phyloP scores from a whole-genome alignment of 73 alveolate species.

The Paramecium tetraurelia region DNA sequence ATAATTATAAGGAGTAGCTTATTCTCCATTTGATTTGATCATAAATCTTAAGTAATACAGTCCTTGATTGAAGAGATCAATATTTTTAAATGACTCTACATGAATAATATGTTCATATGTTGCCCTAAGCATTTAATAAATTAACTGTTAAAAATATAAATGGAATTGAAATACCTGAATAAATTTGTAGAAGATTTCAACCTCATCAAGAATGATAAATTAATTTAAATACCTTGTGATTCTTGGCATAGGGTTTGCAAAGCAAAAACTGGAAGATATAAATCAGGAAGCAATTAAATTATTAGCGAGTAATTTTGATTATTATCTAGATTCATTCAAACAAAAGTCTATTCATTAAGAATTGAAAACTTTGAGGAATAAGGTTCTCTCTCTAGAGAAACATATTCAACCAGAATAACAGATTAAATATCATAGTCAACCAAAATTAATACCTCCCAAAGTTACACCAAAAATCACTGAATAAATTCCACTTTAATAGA shows the following conservation, averaged over 20 bases:
- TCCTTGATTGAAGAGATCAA: slow-evolving; percentile 66
- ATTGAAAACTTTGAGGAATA: not conserved
- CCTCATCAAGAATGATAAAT: not conserved
- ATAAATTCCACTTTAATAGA: not conserved
- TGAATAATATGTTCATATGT: slow-evolving; percentile 50
- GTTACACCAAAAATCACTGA: slow-evolving; percentile 49
- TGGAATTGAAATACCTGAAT: not conserved
- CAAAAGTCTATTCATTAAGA: not conserved
- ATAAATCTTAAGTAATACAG: slow-evolving; percentile 51
- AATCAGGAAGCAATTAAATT: not conserved
- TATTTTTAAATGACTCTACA: slow-evolving; percentile 59
- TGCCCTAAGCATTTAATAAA: slow-evolving; percentile 14
- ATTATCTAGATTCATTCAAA: not conserved
- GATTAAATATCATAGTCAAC: slow-evolving; percentile 33
- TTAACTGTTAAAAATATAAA: not conserved
- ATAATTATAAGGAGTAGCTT: slow-evolving; percentile 36
- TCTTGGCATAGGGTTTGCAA: not conserved
- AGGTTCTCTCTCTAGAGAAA: not conserved
- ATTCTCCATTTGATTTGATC: not conserved
- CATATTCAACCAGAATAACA: not conserved
- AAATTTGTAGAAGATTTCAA: not conserved
- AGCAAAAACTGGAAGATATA: not conserved
- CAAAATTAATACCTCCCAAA: not conserved
- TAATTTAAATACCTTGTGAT: not conserved
- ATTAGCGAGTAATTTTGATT: not conserved